Conservation (phyloP, 2,329 filamentous ascomycete species). For the Penicillium sp. region DNA sequence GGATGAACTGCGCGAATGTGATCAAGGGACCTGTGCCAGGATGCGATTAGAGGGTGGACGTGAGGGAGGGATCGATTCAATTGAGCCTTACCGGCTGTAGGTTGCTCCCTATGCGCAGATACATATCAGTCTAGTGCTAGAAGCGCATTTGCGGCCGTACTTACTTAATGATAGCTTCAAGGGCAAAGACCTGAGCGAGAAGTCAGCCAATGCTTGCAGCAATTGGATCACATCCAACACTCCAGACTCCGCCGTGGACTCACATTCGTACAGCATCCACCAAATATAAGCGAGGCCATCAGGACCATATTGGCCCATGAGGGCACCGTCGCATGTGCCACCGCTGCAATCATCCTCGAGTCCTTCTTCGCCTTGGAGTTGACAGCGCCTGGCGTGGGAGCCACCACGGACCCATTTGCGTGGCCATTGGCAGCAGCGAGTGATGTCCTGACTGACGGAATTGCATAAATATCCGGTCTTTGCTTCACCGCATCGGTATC, state of each 20-base stretch:
- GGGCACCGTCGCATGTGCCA: slow-evolving; percentile 48
- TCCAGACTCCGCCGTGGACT: slow-evolving; percentile 35
- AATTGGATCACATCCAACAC: background rate
- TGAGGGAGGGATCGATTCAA: background rate
- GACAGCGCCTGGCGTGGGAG: background rate
- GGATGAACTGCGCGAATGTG: slow-evolving; percentile 86
- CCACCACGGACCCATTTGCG: background rate
- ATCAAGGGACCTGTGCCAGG: slow-evolving; percentile 68
- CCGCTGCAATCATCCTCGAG: slow-evolving; percentile 30
- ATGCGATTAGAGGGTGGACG: background rate
- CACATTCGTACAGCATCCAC: slow-evolving; percentile 93
- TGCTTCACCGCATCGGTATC: slow-evolving; percentile 13
- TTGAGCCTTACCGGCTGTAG: slow-evolving; percentile 68
- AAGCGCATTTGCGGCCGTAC: slow-evolving; percentile 29
- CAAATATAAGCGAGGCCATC: slow-evolving; percentile 87
- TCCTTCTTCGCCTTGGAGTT: slow-evolving; percentile 7
- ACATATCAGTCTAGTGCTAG: background rate
- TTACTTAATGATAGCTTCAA: slow-evolving; percentile 94
- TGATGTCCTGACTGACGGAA: background rate
- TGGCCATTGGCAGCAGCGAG: background rate
- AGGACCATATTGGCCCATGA: slow-evolving; percentile 64
- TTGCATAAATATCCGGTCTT: slow-evolving; percentile 8
- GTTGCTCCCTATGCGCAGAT: slow-evolving; percentile 65
- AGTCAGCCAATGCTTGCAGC: slow-evolving; percentile 22
- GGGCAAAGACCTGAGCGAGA: slow-evolving; percentile 74